Percentiles rank a stretch among this genome's conserved stretches.
Evolutionary conservation across 257 asterid species (phyloP).

Genomic region (Ocimum tenuiflorum): DNA sequence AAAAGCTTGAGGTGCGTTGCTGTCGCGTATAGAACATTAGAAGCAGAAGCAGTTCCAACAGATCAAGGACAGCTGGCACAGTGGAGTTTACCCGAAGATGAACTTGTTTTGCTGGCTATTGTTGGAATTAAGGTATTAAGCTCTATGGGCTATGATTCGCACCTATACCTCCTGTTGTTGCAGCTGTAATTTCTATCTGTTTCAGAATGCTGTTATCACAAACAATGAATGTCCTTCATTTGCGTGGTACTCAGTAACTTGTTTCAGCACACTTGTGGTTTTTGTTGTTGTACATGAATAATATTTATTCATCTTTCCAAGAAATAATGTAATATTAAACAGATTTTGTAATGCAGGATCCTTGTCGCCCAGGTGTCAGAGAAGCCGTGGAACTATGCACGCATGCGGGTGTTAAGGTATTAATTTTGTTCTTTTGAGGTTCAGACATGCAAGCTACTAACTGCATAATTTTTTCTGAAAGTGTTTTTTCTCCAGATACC

Average conservation of each 20-base stretch:
- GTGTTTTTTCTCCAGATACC: background rate
- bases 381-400: slow-evolving; percentile 81
- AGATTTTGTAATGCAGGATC: slow-evolving; percentile 52
- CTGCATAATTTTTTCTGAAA: background rate
- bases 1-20: slow-evolving; percentile 94
- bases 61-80: slow-evolving; percentile 56
- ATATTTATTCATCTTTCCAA: background rate
- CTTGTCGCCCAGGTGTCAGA: slow-evolving; percentile 96
- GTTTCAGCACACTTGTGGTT: background rate
- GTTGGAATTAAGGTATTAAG: slow-evolving; percentile 79
- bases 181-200: slow-evolving; percentile 5
- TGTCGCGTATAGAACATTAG: slow-evolving; percentile 64
- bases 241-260: background rate
- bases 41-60: slow-evolving; percentile 56
- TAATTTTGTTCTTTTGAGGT: slow-evolving; percentile 8
- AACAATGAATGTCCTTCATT: slow-evolving; percentile 3
- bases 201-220: background rate
- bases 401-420: slow-evolving; percentile 89
- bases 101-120: slow-evolving; percentile 70
- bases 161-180: background rate
- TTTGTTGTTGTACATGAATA: background rate
- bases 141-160: background rate
- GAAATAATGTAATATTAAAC: slow-evolving; percentile 2
- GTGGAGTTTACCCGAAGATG: slow-evolving; percentile 78
- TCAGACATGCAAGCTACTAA: slow-evolving; percentile 1